Base-by-base conservation (phyloP, 805 yeast genomes). In the Candida loeiensis region DNA sequence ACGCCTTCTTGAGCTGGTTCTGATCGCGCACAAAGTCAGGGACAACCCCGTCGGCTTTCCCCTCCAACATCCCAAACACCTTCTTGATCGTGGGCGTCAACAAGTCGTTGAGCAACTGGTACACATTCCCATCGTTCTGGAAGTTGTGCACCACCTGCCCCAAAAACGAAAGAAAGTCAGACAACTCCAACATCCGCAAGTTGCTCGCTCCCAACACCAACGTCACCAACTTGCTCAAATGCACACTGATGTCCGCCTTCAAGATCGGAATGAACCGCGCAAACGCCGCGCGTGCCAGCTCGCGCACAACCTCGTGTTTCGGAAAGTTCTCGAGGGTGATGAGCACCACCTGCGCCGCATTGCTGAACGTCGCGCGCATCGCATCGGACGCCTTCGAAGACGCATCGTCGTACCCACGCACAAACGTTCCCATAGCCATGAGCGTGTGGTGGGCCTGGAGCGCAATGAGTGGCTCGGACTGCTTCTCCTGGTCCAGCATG, bases 381-480 rank as follows among this genome's bases (percentile, higher is more conserved):
- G 67, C 72, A n/a, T 21, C 19, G 12, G 27, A 22, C 4, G 26
- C 19, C 24, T 37, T 37, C 14, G 26, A 20, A n/a, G 19, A 14
- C 9, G 29, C 6, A 5, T 69, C 49, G 42, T 83, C 93, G 52
- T 85, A 79, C 4, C 98, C 98, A 56, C 93, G 78, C 3, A 89
- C 83, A 53, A 90, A 74, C 0, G 96, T 87, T 33, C 96, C 97
- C 33, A 91, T 77, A 0, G 96, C 90, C 79, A 87, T 78, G 36
- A 93, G 64, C 24, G 82, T 74, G 57, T 91, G 97, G 59, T 93
- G 96, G 2, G 88, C 82, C 56, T 87, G 93, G 16, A 86, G 61
- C 2, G 82, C 72, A 24, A 74, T 53, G 30, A 71, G 67, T 13
- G 66, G 61, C 37, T 59, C 59, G 11, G 19, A 16, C 4, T 67